Conservation (phyloP, 2,329 filamentous ascomycete genomes). For the Sporothrix inflata region DNA sequence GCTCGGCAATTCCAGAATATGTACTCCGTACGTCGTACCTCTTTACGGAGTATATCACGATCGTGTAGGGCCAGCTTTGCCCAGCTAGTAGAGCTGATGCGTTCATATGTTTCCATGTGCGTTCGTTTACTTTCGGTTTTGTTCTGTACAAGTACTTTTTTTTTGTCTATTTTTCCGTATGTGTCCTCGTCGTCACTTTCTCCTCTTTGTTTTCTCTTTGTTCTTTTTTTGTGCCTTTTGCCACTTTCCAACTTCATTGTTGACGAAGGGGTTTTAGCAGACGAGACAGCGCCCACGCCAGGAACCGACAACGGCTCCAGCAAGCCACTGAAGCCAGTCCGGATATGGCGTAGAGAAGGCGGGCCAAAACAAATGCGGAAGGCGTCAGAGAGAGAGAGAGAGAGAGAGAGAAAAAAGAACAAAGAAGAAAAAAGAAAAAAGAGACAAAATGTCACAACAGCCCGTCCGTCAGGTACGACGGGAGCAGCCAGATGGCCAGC, state of each 20-base stretch:
- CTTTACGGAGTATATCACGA: not conserved
- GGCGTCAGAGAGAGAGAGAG: not conserved
- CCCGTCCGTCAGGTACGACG: not conserved
- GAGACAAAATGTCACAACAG: not conserved
- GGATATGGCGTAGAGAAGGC: not conserved
- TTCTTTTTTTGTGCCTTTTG: conserved; percentile 3
- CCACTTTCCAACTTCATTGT: not conserved
- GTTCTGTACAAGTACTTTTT: not conserved
- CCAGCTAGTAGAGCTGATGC: not conserved
- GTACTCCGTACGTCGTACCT: not conserved
- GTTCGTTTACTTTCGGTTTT: not conserved
- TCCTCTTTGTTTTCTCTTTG: not conserved
- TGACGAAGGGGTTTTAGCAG: not conserved
- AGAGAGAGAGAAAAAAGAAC: not conserved
- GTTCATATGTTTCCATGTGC: not conserved
- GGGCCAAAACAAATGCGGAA: not conserved
- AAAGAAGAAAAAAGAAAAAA: not conserved
- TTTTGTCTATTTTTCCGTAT: not conserved
- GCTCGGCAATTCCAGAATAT: not conserved
- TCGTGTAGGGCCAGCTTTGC: conserved; percentile 1
- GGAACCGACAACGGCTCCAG: conserved; percentile 1
- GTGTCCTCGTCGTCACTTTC: no score
- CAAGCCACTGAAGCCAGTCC: conserved; percentile 9
- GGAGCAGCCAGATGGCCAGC: conserved; percentile 5
- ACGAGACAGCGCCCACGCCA: not conserved